Evolutionary conservation across 768 basidiomycete genomes (phyloP).

Genomic region (Suillus variegatus): DNA sequence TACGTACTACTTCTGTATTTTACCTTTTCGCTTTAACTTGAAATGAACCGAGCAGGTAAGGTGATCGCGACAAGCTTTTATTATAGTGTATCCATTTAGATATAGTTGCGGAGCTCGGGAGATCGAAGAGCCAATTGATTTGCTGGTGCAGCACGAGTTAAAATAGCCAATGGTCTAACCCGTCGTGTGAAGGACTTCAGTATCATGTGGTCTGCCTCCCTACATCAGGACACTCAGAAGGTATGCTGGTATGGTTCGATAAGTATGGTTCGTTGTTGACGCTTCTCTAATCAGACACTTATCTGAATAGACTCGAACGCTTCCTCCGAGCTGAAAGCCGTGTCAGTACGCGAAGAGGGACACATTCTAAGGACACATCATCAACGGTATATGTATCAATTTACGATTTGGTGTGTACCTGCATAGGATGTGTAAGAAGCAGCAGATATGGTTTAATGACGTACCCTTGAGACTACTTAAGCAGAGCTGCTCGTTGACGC

Average conservation of each 20-base stretch:
- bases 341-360: neutral
- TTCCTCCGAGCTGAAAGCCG: neutral
- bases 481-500: neutral
- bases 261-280: neutral
- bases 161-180: neutral
- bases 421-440: slow-evolving; percentile 1
- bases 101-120: neutral
- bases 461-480: neutral
- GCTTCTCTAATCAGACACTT: neutral
- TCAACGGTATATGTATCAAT: neutral
- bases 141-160: neutral
- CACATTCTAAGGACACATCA: neutral
- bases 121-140: neutral
- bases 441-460: neutral
- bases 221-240: neutral
- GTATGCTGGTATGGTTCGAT: neutral
- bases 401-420: slow-evolving; percentile 1
- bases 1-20: neutral
- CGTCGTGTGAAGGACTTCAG: neutral
- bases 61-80: neutral
- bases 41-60: neutral
- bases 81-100: neutral
- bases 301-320: neutral
- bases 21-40: slow-evolving; percentile 3
- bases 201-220: neutral